These are phyloP conservation scores for Rhizopogon salebrosus DNA, from an alignment of 768 basidiomycete species.

Conservation along the genomic window DNA sequence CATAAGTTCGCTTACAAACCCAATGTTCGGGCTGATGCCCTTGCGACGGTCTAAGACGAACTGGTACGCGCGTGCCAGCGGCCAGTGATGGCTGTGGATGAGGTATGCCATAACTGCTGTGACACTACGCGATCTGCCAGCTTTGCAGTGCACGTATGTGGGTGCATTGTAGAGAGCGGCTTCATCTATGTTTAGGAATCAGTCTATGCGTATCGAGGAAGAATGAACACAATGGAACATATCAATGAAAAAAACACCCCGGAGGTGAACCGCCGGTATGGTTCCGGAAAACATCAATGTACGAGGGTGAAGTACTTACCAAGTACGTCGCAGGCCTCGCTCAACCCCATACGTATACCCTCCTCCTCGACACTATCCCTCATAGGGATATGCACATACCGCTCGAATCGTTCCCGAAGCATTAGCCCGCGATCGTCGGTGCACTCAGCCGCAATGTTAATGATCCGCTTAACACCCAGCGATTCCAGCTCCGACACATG, in stretches of 20 bases:
- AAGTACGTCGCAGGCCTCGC: slow-evolving; percentile 80
- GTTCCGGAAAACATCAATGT: not conserved
- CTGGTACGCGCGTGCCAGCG: slow-evolving; percentile 82
- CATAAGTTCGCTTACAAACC: slow-evolving; percentile 97
- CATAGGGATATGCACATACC: slow-evolving; percentile 87
- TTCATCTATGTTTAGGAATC: slow-evolving; percentile 57
- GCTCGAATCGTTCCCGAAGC: slow-evolving; percentile 68
- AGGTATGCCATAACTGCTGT: slow-evolving; percentile 97
- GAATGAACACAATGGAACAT: not conserved
- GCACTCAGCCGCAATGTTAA: slow-evolving; percentile 91
- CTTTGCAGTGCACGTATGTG: slow-evolving; percentile 95
- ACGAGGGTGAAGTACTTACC: slow-evolving; percentile 48
- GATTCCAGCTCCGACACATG: slow-evolving; percentile 72
- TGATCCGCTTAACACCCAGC: slow-evolving; percentile 78
- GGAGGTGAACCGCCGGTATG: not conserved
- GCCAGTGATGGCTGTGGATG: slow-evolving; percentile 97
- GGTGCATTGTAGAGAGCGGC: slow-evolving; percentile 84
- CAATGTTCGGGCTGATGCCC: slow-evolving; percentile 95
- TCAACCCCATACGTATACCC: slow-evolving; percentile 73
- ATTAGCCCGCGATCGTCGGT: slow-evolving; percentile 68
- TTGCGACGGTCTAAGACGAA: slow-evolving; percentile 91
- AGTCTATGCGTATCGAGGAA: slow-evolving; percentile 1
- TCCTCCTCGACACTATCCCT: slow-evolving; percentile 94
- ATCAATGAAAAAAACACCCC: not conserved
- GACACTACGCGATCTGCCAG: slow-evolving; percentile 92